Base-by-base conservation (phyloP, 192 early-diverging fungal species). In the Backusella luteola region DNA sequence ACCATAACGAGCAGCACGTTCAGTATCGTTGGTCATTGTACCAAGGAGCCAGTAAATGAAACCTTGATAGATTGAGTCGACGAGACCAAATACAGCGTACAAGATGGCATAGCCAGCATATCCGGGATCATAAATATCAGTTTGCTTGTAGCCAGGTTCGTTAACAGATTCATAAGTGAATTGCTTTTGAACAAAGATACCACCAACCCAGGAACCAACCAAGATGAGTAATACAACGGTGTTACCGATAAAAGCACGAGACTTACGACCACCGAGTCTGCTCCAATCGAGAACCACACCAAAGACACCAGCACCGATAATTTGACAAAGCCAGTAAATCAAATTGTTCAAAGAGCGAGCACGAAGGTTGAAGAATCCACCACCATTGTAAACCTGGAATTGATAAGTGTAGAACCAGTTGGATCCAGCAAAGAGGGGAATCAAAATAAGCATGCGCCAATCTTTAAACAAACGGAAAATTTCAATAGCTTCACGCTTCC, bases 41-140 rank as follows among this genome's bases (percentile, higher is more conserved):
- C 94, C 95, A 76, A 97, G 90, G 29, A 97, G 77, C 94, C 94
- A 97, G 89, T 97, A 96, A 4, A 86, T 86, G 63, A 87, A 90
- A 69, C 87, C 88, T 85, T 97, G 95, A 85, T 91, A 95, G 66
- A 95, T 88, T 26, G 95, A 92, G 81, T 97, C 95, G 69, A 84
- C 89, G 2, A 93, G 21, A 41, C 95, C 95, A 79, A 91, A 94
- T 69, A 90, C 76, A 69, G 91, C 75, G 77, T 95, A 97, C 46
- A 93, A 79, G 74, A 94, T 81, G 42, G 93, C 83, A 8, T 88
- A 84, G 21, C 90, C 90, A 34, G 85, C 84, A 73, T 89, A 91
- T 6, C 80, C 72, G 23, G 78, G 56, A 79, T 38, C 23, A 42
- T 66, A 67, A 15, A 80, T 73, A 77, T 79, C 78, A 1, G 35